Base-by-base conservation (phyloP, 257 asterid genomes). In the Anisodus tanguticus region DNA sequence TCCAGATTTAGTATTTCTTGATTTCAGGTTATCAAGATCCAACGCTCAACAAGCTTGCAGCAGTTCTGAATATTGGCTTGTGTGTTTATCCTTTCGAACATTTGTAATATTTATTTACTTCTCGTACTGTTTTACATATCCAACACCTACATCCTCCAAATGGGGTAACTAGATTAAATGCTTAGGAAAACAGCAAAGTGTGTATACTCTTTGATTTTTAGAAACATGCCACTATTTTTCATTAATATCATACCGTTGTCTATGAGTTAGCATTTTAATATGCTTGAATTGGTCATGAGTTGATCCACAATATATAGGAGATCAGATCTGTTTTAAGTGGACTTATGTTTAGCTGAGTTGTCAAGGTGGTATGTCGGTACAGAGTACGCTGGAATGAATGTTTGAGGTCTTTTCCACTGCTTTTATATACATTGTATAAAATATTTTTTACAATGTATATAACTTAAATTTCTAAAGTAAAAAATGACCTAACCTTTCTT, bases 221-320 rank as follows among this genome's bases (percentile, higher is more conserved):
- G 31, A 43, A 70, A 70, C 79, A 43, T 43, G 16, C 57, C 37
- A 70, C 45, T 9, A 43, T 26, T 70, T 70, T 9, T 17, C 16
- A 70, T 45, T 41, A 43, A 43, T 15, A 43, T 70, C 79, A 70
- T 43, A 70, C 79, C 17, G 37, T 57, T 17, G 57, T 70, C 79
- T 17, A 43, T 70, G 79, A 70, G 41, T 17, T 41, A 7, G 12
- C 10, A 70, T 70, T 8, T 70, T 41, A 2, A 22, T 69, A 54
- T 70, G 79, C 16, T 43, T 70, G 55, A 41, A 41, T 69, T 41
- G 12, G 17, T 41, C 35, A 68, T 37, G 12, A 13, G 11, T 68
- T 68, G 51, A 68, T 35, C 51, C 51, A 68, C 11, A 39, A 68
- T 43, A 58, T 15, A 39, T 3, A 39, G 49, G 13, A 68, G 12